Conservation (phyloP, 1,139 yeast species). For the Geotrichum klebahnii region DNA sequence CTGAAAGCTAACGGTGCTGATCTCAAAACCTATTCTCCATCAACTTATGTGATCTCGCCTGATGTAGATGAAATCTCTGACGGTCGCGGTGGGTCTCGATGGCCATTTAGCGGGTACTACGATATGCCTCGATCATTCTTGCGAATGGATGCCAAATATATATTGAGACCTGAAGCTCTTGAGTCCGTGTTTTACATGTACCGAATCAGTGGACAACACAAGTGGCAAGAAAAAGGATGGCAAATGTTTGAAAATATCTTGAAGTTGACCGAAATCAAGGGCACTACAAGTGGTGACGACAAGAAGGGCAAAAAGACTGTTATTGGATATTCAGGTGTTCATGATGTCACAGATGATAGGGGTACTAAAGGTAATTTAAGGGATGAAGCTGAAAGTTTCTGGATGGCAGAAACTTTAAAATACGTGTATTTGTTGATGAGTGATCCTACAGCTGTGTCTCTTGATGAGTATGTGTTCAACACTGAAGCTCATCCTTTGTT, state of each 20-base stretch:
- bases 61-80: slow-evolving; percentile 22
- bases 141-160: slow-evolving; percentile 48
- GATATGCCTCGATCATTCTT: slow-evolving; percentile 39
- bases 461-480: slow-evolving; percentile 70
- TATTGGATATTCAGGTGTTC: too few species aligned
- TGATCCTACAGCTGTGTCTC: slow-evolving; percentile 53
- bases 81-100: slow-evolving; percentile 25
- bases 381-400: slow-evolving; percentile 61
- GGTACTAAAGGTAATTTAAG: slow-evolving; percentile 28
- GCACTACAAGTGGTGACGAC: too few species aligned
- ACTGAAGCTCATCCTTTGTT: slow-evolving; percentile 77
- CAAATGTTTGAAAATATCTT: slow-evolving; percentile 55
- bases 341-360: too few species aligned
- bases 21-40: background rate
- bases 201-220: slow-evolving; percentile 65
- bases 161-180: slow-evolving; percentile 71
- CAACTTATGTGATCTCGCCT: background rate
- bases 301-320: background rate
- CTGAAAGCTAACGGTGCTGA: slow-evolving; percentile 1
- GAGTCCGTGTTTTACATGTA: slow-evolving; percentile 72
- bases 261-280: slow-evolving; percentile 27
- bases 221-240: slow-evolving; percentile 70
- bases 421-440: slow-evolving; percentile 68
- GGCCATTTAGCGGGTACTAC: slow-evolving; percentile 35
- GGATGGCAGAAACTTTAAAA: slow-evolving; percentile 78